Percentiles rank a stretch among this genome's conserved stretches.
phyloP scores from a whole-genome alignment of 371 early-diverging fungal genomes.

The Apophysomyces sp. region DNA sequence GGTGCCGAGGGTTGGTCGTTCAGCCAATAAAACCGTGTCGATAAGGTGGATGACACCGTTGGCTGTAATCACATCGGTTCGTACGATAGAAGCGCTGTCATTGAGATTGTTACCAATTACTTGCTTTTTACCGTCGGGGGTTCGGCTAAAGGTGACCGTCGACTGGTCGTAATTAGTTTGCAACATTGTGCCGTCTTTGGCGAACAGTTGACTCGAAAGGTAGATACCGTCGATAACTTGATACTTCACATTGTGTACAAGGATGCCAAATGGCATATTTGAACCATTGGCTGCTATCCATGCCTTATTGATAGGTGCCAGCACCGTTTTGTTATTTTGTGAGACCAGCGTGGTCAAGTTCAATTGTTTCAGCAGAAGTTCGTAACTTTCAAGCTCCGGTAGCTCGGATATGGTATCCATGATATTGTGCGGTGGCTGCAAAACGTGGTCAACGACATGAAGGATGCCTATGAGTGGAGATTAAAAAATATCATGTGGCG shows the following conservation, averaged over 20 bases:
- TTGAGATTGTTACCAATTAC: slow-evolving; percentile 7
- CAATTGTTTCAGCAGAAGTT: slow-evolving; percentile 14
- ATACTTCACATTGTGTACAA: slow-evolving; percentile 29
- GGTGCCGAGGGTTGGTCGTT: neutral
- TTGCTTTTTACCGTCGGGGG: neutral
- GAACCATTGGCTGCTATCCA: slow-evolving; percentile 22
- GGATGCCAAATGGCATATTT: slow-evolving; percentile 24
- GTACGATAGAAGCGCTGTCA: slow-evolving; percentile 16
- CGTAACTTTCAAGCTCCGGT: slow-evolving; percentile 16
- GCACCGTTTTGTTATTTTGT: slow-evolving; percentile 23
- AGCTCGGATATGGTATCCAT: slow-evolving; percentile 22
- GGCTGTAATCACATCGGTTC: slow-evolving; percentile 18
- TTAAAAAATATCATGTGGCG: slow-evolving; percentile 2
- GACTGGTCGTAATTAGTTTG: slow-evolving; percentile 5
- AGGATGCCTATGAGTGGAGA: slow-evolving; percentile 21
- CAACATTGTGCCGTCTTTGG: slow-evolving; percentile 5
- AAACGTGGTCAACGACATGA: slow-evolving; percentile 22
- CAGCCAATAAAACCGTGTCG: slow-evolving; percentile 23
- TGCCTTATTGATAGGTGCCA: slow-evolving; percentile 25
- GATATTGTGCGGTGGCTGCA: slow-evolving; percentile 13
- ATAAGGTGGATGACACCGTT: slow-evolving; percentile 28
- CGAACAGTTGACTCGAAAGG: slow-evolving; percentile 9
- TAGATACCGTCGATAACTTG: slow-evolving; percentile 25
- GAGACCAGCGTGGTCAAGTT: slow-evolving; percentile 24
- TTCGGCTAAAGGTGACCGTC: slow-evolving; percentile 5